phyloP scores from a whole-genome alignment of 2,329 filamentous ascomycete species.

The Chaetomiaceae sp. region DNA sequence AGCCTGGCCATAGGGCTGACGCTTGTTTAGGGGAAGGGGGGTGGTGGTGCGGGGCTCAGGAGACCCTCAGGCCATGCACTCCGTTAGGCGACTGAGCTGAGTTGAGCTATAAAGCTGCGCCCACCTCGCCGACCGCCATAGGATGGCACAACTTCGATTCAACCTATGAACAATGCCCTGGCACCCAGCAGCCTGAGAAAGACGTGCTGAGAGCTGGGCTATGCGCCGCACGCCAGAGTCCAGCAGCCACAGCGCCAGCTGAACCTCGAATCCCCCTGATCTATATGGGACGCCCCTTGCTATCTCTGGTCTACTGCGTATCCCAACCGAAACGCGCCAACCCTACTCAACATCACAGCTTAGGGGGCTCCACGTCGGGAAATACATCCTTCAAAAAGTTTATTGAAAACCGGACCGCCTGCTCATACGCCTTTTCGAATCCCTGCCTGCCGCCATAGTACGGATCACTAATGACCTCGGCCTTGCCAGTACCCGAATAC shows the following conservation, averaged over 20 bases:
- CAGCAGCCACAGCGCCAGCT: background rate
- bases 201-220: background rate
- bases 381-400: constrained; percentile 67
- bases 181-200: too few relatives aligned
- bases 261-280: background rate
- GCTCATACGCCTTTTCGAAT: constrained; percentile 82
- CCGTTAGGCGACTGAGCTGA: too few relatives aligned
- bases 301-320: constrained; percentile 16
- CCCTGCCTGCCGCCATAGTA: constrained; percentile 86
- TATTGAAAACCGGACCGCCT: constrained; percentile 70
- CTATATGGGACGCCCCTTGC: background rate
- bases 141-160: too few relatives aligned
- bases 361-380: constrained; percentile 31
- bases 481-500: constrained; percentile 60
- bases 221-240: background rate
- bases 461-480: constrained; percentile 77
- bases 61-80: too few relatives aligned
- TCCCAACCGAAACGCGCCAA: background rate
- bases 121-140: too few relatives aligned
- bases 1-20: constrained; percentile 8
- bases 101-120: too few relatives aligned
- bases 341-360: constrained; percentile 11
- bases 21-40: background rate
- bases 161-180: too few relatives aligned
- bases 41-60: background rate